Conservation (phyloP, 441 rosid species). For the Codiaeum variegatum region DNA sequence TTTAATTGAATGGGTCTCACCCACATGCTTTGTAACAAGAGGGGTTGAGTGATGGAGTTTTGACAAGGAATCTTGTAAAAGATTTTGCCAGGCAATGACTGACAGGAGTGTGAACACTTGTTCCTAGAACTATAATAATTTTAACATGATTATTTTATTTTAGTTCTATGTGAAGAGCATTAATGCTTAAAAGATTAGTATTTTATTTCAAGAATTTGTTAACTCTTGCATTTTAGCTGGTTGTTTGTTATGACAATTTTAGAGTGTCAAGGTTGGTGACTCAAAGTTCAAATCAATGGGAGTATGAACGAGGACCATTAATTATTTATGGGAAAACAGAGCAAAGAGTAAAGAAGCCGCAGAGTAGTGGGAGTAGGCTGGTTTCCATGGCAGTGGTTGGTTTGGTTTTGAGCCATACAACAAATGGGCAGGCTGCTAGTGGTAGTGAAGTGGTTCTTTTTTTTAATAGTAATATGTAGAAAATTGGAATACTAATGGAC, state of each 20-base stretch:
- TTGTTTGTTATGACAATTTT: neutral
- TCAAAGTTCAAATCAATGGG: neutral
- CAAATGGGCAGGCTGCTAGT: neutral
- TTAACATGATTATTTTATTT: too few species aligned
- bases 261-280: too few species aligned
- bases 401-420: neutral
- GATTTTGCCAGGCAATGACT: neutral
- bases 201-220: too few species aligned
- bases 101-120: neutral
- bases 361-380: neutral
- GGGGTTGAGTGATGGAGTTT: neutral
- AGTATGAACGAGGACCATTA: too few species aligned
- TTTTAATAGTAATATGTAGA: too few species aligned
- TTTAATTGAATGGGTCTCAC: neutral
- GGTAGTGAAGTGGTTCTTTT: neutral
- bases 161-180: too few species aligned
- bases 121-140: neutral
- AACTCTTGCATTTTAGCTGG: neutral
- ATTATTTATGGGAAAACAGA: too few species aligned
- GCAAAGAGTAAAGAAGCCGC: neutral
- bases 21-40: neutral
- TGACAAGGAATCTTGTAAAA: neutral
- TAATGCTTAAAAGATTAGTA: too few species aligned
- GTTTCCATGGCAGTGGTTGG: neutral
- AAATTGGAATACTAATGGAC: too few species aligned